Evolutionary conservation across 1,284 basidiomycete species (phyloP), one percentile per base, ranked within the genome.

Genomic region (Sphagnurus paluster): DNA sequence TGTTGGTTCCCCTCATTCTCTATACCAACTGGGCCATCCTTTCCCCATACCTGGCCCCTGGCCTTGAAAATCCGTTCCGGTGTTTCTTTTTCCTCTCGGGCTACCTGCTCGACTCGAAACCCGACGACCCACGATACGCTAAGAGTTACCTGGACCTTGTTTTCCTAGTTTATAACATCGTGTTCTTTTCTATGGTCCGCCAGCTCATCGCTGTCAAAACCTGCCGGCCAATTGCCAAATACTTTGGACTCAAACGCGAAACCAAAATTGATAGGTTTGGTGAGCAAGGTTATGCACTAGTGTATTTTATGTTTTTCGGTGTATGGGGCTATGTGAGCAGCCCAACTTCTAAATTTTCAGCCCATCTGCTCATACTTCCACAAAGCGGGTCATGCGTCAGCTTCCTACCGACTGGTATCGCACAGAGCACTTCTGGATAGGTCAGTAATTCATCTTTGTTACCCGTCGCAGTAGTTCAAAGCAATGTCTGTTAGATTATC

Each of bases 131-230:
- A 0, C 79, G 80, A 34, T 97, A 93, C 61, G 75, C 72, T 32
- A 97, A 96, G 67, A 81, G 84, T 14, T 86, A 81, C 57, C 68
- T 79, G 56, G 97, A 99, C 64, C 57, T 97, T 5, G 64, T 78
- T 14, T 99, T 99, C 69, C 64, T 98, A 37, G 76, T 77, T 3
- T 98, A 93, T 68, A 80, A 97, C 66, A 77, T 98, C 65, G 74
- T 99, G 34, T 87, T 98, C 56, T 99, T 90, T 71, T 96, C 93
- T 1, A 92, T 94, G 64, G 62, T 97, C 24, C 85, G 97, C 26
- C 94, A 98, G 68, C 66, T 77, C 25, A 67, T 93, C 57, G 84
- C 87, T 7, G 56, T 90, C 57, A 81, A 83, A 54, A 38, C 93
- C 13, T 84, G 87, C 47, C 72, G 75, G 32, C 90, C 90, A 0